Percentiles rank a stretch among this genome's conserved stretches.
Conservation (phyloP, 164 flowering plant species). For the Vitis amurensis region DNA sequence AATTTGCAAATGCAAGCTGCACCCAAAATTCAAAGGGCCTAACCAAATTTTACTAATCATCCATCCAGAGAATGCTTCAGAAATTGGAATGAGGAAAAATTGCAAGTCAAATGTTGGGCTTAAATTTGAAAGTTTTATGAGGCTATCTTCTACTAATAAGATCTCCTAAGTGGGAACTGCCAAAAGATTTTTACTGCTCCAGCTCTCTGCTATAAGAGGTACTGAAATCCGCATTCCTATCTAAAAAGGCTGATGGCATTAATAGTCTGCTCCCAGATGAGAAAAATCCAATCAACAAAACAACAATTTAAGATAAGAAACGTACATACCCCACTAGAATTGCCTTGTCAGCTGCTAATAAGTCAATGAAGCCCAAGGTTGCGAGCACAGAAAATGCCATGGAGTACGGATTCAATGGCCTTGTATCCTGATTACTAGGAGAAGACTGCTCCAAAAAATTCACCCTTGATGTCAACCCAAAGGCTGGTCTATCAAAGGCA, state of each 20-base stretch:
- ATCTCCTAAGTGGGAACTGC: neutral
- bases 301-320: constrained; percentile 1
- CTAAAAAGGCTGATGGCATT: neutral
- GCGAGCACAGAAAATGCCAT: constrained; percentile 77
- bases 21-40: neutral
- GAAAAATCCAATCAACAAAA: neutral
- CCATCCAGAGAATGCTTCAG: neutral
- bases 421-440: constrained; percentile 19
- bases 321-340: constrained; percentile 73
- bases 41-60: neutral
- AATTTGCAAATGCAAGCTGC: neutral
- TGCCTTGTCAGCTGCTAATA: constrained; percentile 65
- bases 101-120: too few species aligned
- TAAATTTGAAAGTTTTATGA: neutral
- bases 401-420: constrained; percentile 74
- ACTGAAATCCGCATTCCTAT: neutral
- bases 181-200: too few species aligned
- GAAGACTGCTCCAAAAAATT: constrained; percentile 12
- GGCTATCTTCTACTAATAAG: neutral
- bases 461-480: constrained; percentile 86
- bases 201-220: neutral
- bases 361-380: constrained; percentile 70
- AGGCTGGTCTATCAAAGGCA: constrained; percentile 98
- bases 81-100: too few species aligned
- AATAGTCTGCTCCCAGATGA: neutral